phyloP scores from a whole-genome alignment of 257 asterid genomes.

The Thymus mandschuricus region DNA sequence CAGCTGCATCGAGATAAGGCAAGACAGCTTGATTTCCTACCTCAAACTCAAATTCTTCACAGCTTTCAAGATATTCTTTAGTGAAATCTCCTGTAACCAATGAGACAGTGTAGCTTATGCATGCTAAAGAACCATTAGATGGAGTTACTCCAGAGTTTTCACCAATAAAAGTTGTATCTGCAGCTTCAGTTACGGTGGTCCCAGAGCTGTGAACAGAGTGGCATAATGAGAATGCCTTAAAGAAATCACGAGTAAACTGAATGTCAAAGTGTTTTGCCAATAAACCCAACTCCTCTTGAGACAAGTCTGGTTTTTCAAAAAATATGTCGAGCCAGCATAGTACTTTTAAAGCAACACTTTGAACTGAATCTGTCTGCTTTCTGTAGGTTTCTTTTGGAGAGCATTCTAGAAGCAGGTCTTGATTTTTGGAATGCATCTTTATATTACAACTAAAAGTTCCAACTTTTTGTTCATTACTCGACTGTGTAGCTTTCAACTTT shows the following conservation, averaged over 20 bases:
- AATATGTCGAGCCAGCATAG: conserved; percentile 68
- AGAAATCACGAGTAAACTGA: conserved; percentile 46
- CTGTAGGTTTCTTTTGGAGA: conserved; percentile 67
- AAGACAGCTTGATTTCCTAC: conserved; percentile 75
- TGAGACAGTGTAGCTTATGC: conserved; percentile 61
- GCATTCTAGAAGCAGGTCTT: conserved; percentile 64
- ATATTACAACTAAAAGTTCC: conserved; percentile 61
- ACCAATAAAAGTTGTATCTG: conserved; percentile 33
- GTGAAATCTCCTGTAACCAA: conserved; percentile 46
- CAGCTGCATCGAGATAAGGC: conserved; percentile 70
- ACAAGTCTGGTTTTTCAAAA: conserved; percentile 50
- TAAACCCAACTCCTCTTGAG: conserved; percentile 48
- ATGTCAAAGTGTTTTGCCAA: conserved; percentile 59
- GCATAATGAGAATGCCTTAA: conserved; percentile 53
- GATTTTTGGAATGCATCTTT: conserved; percentile 60
- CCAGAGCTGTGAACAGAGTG: conserved; percentile 49
- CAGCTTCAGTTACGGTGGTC: conserved; percentile 30
- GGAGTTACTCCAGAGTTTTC: conserved; percentile 56
- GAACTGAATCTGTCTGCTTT: conserved; percentile 72
- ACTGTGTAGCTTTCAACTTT: conserved; percentile 56
- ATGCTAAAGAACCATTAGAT: conserved; percentile 68
- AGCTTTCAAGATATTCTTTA: conserved; percentile 80
- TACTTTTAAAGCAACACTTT: conserved; percentile 70
- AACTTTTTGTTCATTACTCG: conserved; percentile 39
- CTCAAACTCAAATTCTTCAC: conserved; percentile 90